Evolutionary conservation across 306 rosid genomes (phyloP), one percentile per base, ranked within the genome.

Genomic region (Inga laurina): DNA sequence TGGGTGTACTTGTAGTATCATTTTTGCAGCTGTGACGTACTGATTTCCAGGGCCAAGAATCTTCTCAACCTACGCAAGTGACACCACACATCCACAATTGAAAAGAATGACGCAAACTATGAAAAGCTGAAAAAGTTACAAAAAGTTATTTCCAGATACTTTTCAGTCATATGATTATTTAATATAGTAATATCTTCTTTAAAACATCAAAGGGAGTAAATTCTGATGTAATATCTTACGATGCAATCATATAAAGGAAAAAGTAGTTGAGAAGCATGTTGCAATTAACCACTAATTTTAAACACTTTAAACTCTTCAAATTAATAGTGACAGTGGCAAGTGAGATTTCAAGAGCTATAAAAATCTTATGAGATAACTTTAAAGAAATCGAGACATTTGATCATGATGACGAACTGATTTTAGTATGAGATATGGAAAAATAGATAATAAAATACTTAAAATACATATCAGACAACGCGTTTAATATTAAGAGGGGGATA

Each of bases 11-110:
- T 96, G 99, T 64, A 96, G 97, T 88, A 96, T 90, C 99, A 96
- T 96, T 91, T 96, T 96, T 70, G 99, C 99, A 81, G 99, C 99
- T 7, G 99, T 96, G 82, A 96, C 99, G 79, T 96, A 96, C 61
- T 96, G 99, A 87, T 96, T 96, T 66, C 99, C 99, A 48, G 99
- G 99, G 80, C 99, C 99, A 81, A 96, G 89, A 39, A 96, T 80
- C 82, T 96, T 96, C 85, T 96, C 98, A 71, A 87, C 99, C 99
- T 96, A 85, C 75, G 89, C 61, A 52, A 69, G 72, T 35, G 44
- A 43, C 64, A 44, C 27, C 80, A 70, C 74, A 86, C 77, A 41
- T 71, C 73, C 65, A 85, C 74, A 52, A 77, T 80, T 48, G 77
- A 5, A 74, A 57, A 67, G 74, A 64, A 66, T 9, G 49, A 75